These are phyloP conservation scores for Ceratocystis albifundus DNA, from an alignment of 2,329 filamentous ascomycete species.

Conservation along the genomic window DNA sequence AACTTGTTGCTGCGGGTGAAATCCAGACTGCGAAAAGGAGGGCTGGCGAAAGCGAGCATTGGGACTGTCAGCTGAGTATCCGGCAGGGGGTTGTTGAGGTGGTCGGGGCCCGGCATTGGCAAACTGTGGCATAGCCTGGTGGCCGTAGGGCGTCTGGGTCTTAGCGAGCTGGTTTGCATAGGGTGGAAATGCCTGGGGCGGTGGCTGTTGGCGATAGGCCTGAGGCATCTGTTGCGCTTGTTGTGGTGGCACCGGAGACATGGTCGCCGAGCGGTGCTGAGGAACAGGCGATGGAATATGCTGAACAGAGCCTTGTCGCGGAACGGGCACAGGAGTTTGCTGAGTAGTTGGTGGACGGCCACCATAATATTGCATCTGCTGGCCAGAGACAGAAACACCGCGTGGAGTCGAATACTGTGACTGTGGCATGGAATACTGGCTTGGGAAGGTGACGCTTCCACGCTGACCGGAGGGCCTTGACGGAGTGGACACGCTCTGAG, in stretches of 20 bases:
- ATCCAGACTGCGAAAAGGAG: constrained; percentile 30
- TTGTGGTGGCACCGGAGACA: constrained; percentile 27
- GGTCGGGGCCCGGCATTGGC: constrained; percentile 25
- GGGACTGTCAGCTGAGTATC: constrained; percentile 33
- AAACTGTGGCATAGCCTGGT: constrained; percentile 40
- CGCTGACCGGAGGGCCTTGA: constrained; percentile 13
- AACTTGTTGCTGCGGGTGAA: constrained; percentile 28
- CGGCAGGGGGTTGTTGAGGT: constrained; percentile 24
- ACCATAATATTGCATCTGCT: constrained; percentile 20
- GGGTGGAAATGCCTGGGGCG: constrained; percentile 33
- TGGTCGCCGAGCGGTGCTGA: constrained; percentile 26
- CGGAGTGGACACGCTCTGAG: constrained; percentile 8
- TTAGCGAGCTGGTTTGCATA: constrained; percentile 43
- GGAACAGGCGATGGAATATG: constrained; percentile 21
- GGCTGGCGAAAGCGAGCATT: constrained; percentile 34
- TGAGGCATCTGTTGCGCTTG: constrained; percentile 29
- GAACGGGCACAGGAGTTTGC: constrained; percentile 23
- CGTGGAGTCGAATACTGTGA: constrained; percentile 17
- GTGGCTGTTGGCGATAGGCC: constrained; percentile 27
- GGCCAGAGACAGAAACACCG: constrained; percentile 9
- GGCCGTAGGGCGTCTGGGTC: constrained; percentile 41
- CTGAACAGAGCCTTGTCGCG: constrained; percentile 17
- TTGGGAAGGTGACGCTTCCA: constrained; percentile 33
- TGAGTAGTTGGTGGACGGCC: constrained; percentile 16
- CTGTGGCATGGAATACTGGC: constrained; percentile 31